Base-by-base conservation (phyloP, 768 basidiomycete species). In the Leucocoprinus leucothites region DNA sequence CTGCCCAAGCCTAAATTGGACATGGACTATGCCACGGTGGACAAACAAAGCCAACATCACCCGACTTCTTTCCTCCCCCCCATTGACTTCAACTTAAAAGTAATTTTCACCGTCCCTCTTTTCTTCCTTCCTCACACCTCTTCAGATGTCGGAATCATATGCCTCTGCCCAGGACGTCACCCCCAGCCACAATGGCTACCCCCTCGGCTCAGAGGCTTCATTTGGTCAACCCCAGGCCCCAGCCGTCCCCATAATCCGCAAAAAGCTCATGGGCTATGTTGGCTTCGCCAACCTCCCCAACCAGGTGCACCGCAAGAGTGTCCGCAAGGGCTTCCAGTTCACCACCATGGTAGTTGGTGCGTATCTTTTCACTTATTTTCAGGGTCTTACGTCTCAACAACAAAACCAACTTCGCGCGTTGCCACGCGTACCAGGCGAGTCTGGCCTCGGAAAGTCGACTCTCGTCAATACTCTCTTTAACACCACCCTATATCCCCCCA, bases 391-490 rank as follows among this genome's bases (percentile, higher is more conserved):
- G 44, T 59, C 61, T 65, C 57, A 63, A 43, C 35, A 24, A 46
- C 50, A n/a, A 44, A 31, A 21, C 50, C 48, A 36, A 34, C 59
- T 63, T 58, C 58, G 58, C 38, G 38, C 59, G 64, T 60, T 59
- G 62, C 62, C 52, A 60, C 53, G 44, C 25, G 60, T 60, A 53
- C 47, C 64, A 94, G 94, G 94, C 72, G 96, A 99, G 77, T 98
- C 96, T 51, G 97, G 97, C 51, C 82, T 99, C 57, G 97, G 97
- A 53, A 99, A 99, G 79, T 99, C 97, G 3, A 99, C 97, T 9
- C 84, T 98, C 68, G 89, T 99, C 71, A 99, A 99, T 74, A 99
- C 97, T 19, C 82, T 99, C 62, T 99, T 99, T 85, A 93, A 97
- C 71, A 98, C 97, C 36, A 82, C 86, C 56, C 89, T 99, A 57